Percentiles rank a stretch among this genome's conserved stretches.
phyloP scores from a whole-genome alignment of 768 basidiomycete species.

The Lyophyllum decastes region DNA sequence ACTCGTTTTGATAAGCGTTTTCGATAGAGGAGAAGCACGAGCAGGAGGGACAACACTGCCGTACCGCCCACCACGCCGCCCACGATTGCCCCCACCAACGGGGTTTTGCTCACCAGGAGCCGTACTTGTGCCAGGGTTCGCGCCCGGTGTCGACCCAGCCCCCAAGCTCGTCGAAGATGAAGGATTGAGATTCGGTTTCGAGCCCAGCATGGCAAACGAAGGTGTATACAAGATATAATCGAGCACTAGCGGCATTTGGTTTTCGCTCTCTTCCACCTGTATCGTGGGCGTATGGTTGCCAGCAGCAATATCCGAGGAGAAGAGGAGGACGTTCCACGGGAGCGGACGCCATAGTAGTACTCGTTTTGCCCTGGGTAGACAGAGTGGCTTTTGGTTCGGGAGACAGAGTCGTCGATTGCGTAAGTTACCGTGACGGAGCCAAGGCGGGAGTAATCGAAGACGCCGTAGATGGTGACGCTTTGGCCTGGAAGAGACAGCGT shows the following conservation, averaged over 20 bases:
- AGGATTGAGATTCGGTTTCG: slow-evolving; percentile 1
- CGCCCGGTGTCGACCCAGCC: background rate
- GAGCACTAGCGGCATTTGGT: slow-evolving; percentile 21
- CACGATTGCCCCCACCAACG: slow-evolving; percentile 8
- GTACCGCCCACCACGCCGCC: slow-evolving; percentile 11
- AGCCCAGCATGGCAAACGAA: slow-evolving; percentile 12
- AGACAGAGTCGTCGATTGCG: slow-evolving; percentile 21
- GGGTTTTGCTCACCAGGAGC: background rate
- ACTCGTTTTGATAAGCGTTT: background rate
- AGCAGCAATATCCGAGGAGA: slow-evolving; percentile 22
- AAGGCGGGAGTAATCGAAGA: slow-evolving; percentile 24
- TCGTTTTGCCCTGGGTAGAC: slow-evolving; percentile 23
- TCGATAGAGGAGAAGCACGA: background rate
- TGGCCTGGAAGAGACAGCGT: too few relatives aligned
- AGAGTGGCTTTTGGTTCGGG: slow-evolving; percentile 17
- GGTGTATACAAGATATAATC: slow-evolving; percentile 30
- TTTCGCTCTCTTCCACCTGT: slow-evolving; percentile 20
- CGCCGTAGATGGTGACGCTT: slow-evolving; percentile 24
- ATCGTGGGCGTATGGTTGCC: slow-evolving; percentile 26
- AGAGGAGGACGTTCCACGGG: slow-evolving; percentile 25
- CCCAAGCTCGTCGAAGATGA: too few relatives aligned
- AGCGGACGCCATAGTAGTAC: slow-evolving; percentile 17
- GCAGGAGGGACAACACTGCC: background rate
- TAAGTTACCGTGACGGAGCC: slow-evolving; percentile 22
- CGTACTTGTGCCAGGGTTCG: background rate